Percentiles rank a stretch among this genome's conserved stretches.
These are phyloP conservation scores for Cryptosporidium sp. DNA, from an alignment of 169 alveolate species.

Conservation along the genomic window DNA sequence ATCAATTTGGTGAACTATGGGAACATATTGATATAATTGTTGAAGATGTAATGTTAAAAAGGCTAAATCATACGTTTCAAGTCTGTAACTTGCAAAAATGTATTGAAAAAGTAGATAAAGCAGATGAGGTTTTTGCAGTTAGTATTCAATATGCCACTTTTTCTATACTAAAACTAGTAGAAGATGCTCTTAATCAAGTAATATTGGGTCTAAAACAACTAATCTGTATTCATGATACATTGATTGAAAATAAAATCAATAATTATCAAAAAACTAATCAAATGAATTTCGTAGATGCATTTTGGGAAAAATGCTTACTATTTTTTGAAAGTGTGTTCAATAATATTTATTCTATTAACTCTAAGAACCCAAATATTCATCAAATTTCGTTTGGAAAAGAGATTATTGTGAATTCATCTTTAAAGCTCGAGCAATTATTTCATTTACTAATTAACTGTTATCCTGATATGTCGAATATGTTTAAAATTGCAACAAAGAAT, in stretches of 20 bases:
- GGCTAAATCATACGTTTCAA: conserved; percentile 15
- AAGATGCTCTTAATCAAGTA: conserved; percentile 30
- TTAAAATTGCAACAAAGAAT: conserved; percentile 14
- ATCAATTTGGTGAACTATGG: conserved; percentile 65
- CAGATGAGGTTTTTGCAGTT: background rate
- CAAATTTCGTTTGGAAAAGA: conserved; percentile 14
- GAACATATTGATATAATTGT: conserved; percentile 57
- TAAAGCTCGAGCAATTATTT: conserved; percentile 54
- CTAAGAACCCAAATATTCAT: conserved; percentile 21
- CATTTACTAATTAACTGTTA: conserved; percentile 38
- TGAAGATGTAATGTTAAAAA: conserved; percentile 33
- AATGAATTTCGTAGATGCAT: conserved; percentile 23
- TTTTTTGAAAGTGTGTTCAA: conserved; percentile 36
- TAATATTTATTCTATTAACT: conserved; percentile 36
- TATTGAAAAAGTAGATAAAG: background rate
- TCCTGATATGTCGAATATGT: conserved; percentile 52
- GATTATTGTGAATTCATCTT: background rate
- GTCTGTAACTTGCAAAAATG: conserved; percentile 53
- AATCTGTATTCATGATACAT: conserved; percentile 28
- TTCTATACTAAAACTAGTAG: conserved; percentile 10
- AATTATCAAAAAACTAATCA: background rate
- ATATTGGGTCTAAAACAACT: conserved; percentile 26
- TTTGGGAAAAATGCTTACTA: conserved; percentile 34
- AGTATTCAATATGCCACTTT: conserved; percentile 4
- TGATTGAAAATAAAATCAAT: conserved; percentile 14